Conservation (phyloP, 495 filamentous ascomycete genomes). For the Mycothermus thermophilus region DNA sequence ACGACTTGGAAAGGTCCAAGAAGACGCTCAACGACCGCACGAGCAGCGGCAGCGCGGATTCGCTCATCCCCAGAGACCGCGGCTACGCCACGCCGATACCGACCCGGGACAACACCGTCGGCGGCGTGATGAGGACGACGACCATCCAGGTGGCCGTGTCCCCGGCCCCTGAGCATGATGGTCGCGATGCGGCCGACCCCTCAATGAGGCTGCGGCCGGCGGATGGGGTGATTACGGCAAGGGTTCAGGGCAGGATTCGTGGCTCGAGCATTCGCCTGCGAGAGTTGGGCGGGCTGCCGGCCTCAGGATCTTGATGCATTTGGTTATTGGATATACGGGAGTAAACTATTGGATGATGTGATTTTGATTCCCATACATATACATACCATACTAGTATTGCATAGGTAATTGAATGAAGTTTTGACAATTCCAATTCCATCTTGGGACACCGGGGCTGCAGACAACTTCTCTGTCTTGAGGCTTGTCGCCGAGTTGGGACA, state of each 20-base stretch:
- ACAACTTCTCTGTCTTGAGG: too few species aligned
- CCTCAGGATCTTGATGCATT: too few species aligned
- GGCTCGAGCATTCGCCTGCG: constrained; percentile 38
- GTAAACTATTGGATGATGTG: too few species aligned
- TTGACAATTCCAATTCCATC: too few species aligned
- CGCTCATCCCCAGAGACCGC: constrained; percentile 10
- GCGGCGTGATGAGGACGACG: constrained; percentile 19
- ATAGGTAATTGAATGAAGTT: too few species aligned
- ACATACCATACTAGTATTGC: too few species aligned
- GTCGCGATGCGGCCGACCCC: background rate
- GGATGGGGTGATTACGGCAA: constrained; percentile 11
- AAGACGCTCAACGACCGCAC: background rate
- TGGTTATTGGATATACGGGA: too few species aligned
- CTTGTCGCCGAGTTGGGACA: too few species aligned
- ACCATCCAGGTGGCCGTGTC: constrained; percentile 16
- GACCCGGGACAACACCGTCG: background rate
- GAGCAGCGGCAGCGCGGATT: constrained; percentile 13
- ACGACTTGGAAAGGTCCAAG: background rate
- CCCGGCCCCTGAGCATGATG: background rate
- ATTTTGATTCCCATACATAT: too few species aligned
- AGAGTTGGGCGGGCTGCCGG: constrained; percentile 37
- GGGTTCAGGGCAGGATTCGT: constrained; percentile 19
- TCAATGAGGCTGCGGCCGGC: background rate
- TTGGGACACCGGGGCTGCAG: too few species aligned
- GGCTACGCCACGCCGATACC: background rate